Base-by-base conservation (phyloP, 2,329 filamentous ascomycete species). In the Aureobasidium uvarum region DNA sequence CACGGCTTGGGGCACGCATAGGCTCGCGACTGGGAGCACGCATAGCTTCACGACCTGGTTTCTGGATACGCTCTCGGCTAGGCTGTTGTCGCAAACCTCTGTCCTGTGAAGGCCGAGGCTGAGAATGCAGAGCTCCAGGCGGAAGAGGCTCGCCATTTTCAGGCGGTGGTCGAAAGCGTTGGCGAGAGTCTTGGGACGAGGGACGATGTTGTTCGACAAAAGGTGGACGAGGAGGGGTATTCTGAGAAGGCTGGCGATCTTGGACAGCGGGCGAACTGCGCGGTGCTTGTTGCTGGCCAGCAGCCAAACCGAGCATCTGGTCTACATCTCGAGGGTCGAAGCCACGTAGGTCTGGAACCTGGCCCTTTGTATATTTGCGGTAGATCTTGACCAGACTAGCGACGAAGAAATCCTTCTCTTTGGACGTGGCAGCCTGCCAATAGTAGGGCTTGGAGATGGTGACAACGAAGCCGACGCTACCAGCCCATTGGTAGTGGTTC, bases 341-440 rank as follows among this genome's bases (percentile, higher is more conserved):
- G 8, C 94, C 94, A 64, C 85, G 81, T 60, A 99, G 82, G 66
- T 90, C 85, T 2, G 95, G 95, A 38, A 86, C 78, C 72, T 88
- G 89, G 14, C 94, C 94, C 33, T 91, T 90, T 0, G 95, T 98
- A 75, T 98, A 99, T 78, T 98, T 99, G 72, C 88, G 88, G 76
- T 91, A 99, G 70, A 99, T 97, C 78, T 98, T 99, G 74, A 98
- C 87, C 71, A 98, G 79, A 77, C 93, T 97, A 39, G 91, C 92
- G 72, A 99, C 95, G 77, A 99, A 99, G 79, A 98, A 98, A 75
- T 96, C 94, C 82, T 97, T 98, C 79, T 99, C 95, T 80, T 97
- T 97, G 62, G 91, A 85, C 0, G 91, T 95, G 69, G 92, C 88
- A 39, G 95, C 92, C 77, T 96, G 87, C 95, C 95, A 99, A 77